Conservation (phyloP, 257 asterid species). For the Primulina tabacum region DNA sequence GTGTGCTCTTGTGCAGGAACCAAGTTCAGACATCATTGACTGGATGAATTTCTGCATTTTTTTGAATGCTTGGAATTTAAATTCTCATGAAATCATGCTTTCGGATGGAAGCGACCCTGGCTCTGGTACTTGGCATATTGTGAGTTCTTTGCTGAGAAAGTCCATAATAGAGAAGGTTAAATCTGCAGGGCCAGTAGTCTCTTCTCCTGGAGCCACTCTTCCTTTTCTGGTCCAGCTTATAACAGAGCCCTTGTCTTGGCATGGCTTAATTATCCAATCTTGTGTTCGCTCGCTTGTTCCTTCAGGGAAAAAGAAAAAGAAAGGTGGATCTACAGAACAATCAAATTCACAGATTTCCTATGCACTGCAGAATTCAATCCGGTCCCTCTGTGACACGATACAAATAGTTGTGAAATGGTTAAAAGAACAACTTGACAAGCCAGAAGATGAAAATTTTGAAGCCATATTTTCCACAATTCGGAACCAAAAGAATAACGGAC, state of each 20-base stretch:
- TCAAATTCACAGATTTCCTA: constrained; percentile 37
- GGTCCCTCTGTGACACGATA: constrained; percentile 52
- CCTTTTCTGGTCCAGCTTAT: constrained; percentile 64
- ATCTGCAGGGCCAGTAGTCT: constrained; percentile 45
- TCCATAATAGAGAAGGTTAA: constrained; percentile 47
- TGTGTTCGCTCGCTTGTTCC: constrained; percentile 59
- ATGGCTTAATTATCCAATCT: constrained; percentile 65
- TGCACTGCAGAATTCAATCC: constrained; percentile 56
- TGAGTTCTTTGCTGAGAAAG: constrained; percentile 56
- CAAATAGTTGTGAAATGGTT: constrained; percentile 61
- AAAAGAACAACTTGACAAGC: constrained; percentile 49
- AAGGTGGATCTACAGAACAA: constrained; percentile 61
- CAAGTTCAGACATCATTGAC: constrained; percentile 46
- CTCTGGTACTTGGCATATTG: constrained; percentile 59
- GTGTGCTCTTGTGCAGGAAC: constrained; percentile 43
- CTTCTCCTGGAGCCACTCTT: constrained; percentile 72
- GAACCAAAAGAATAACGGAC: constrained; percentile 39
- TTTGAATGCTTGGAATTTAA: constrained; percentile 83
- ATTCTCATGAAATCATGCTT: constrained; percentile 48
- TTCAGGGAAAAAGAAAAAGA: constrained; percentile 91
- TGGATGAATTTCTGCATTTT: constrained; percentile 84
- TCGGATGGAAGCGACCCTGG: constrained; percentile 29
- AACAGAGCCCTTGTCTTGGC: constrained; percentile 93
- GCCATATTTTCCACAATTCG: constrained; percentile 47
- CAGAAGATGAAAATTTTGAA: constrained; percentile 46